A percentile compares a stretch with the other conserved stretches of the same genome.
These are phyloP conservation scores for Seminavis robusta DNA, from an alignment of 108 stramenopile species.

Conservation along the genomic window DNA sequence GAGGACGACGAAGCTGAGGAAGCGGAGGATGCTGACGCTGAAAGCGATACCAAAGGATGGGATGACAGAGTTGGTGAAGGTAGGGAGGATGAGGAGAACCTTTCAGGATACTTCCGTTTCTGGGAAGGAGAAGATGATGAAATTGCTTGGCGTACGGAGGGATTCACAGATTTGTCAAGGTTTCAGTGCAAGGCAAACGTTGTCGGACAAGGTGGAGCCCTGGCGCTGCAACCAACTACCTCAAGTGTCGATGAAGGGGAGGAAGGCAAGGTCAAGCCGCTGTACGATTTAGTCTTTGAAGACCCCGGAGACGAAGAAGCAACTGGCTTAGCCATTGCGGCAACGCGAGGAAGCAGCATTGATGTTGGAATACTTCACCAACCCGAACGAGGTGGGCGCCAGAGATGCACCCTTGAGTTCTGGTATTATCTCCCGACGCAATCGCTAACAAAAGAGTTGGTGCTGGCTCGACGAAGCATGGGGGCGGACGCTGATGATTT, in stretches of 20 bases:
- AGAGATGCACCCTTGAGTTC: constrained; percentile 76
- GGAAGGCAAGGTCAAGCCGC: constrained; percentile 71
- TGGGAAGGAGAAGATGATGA: constrained; percentile 87
- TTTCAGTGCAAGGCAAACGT: constrained; percentile 51
- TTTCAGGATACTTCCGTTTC: constrained; percentile 77
- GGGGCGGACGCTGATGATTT: constrained; percentile 46
- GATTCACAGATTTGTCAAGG: constrained; percentile 68
- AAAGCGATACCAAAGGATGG: constrained; percentile 55
- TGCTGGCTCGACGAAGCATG: constrained; percentile 63
- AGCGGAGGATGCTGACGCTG: constrained; percentile 25
- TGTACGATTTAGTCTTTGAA: constrained; percentile 80
- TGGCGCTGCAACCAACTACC: constrained; percentile 50
- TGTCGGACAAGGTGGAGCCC: constrained; percentile 16
- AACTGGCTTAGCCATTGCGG: constrained; percentile 57
- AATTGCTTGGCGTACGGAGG: constrained; percentile 59
- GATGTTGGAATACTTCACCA: constrained; percentile 83
- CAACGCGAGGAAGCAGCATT: constrained; percentile 66
- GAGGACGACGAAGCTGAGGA: constrained; percentile 43
- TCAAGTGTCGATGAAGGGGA: constrained; percentile 90
- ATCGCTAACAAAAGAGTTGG: constrained; percentile 51
- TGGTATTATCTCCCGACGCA: constrained; percentile 75
- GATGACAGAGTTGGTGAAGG: constrained; percentile 83
- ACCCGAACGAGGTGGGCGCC: constrained; percentile 45
- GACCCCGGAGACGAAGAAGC: constrained; percentile 46
- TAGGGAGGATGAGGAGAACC: constrained; percentile 81